phyloP scores from a whole-genome alignment of 371 early-diverging fungal genomes.

The Dichotomocladium elegans region DNA sequence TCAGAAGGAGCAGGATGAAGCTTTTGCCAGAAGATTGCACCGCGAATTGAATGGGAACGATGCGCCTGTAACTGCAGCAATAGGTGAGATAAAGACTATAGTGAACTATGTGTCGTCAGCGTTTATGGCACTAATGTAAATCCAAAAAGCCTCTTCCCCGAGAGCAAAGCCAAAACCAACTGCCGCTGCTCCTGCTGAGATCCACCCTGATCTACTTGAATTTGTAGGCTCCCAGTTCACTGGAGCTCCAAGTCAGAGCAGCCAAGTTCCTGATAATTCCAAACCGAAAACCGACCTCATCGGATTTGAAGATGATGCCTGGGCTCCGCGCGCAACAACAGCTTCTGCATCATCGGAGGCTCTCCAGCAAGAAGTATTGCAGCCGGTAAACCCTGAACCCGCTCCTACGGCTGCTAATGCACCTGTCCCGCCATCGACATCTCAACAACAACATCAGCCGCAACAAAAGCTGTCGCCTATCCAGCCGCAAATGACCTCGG shows the following conservation, averaged over 20 bases:
- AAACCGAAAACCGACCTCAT: conserved; percentile 19
- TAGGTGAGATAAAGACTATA: conserved; percentile 15
- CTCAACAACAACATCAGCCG: not conserved
- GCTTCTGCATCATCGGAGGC: not conserved
- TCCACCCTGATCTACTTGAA: conserved; percentile 38
- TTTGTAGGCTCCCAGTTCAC: conserved; percentile 33
- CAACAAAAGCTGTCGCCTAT: not conserved
- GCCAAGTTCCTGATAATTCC: conserved; percentile 6
- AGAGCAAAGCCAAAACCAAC: conserved; percentile 34
- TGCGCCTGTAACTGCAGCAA: conserved; percentile 17
- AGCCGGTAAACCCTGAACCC: not conserved
- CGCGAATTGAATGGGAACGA: conserved; percentile 41
- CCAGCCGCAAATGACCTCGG: not conserved
- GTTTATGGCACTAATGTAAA: too few species aligned
- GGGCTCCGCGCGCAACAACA: conserved; percentile 31
- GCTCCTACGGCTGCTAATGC: conserved; percentile 1
- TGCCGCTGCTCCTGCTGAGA: conserved; percentile 42
- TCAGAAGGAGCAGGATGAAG: conserved; percentile 52
- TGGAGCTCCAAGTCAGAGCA: conserved; percentile 5
- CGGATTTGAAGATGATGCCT: conserved; percentile 57
- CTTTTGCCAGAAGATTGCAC: conserved; percentile 71
- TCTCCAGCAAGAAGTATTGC: not conserved
- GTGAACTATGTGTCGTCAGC: too few species aligned
- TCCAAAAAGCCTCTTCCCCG: conserved; percentile 8
- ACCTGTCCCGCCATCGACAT: not conserved